A percentile compares a stretch with the other conserved stretches of the same genome.
Evolutionary conservation across 2,329 filamentous ascomycete species (phyloP).

Genomic region (Neonectria hederae): DNA sequence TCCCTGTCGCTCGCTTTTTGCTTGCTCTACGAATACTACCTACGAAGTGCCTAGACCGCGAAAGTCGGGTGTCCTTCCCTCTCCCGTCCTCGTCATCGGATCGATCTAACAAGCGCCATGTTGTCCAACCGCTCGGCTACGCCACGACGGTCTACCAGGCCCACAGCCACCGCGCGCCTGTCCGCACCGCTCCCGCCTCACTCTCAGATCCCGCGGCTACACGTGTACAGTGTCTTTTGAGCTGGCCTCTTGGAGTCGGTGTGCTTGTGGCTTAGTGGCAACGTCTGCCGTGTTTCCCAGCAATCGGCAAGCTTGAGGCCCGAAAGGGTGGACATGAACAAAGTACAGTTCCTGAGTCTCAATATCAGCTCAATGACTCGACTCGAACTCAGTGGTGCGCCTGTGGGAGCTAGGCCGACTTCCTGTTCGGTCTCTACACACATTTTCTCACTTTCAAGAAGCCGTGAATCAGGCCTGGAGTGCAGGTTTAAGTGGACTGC

Average conservation of each 20-base stretch:
- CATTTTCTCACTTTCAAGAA: conserved; percentile 15
- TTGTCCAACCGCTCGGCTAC: conserved; percentile 36
- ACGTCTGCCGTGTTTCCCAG: conserved; percentile 18
- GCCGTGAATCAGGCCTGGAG: conserved; percentile 19
- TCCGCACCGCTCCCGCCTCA: conserved; percentile 25
- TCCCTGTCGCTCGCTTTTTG: conserved; percentile 29
- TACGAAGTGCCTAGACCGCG: neutral
- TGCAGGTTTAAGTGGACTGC: conserved; percentile 33
- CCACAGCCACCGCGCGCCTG: conserved; percentile 27
- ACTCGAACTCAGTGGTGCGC: neutral
- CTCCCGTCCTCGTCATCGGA: conserved; percentile 22
- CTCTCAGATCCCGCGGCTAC: conserved; percentile 22
- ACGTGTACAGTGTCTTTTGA: conserved; percentile 12
- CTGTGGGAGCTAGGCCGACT: neutral
- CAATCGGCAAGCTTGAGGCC: conserved; percentile 16
- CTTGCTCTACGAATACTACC: conserved; percentile 10
- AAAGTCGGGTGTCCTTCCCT: neutral
- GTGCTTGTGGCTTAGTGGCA: conserved; percentile 15
- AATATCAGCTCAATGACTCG: neutral
- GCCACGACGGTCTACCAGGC: conserved; percentile 19
- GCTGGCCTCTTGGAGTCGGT: conserved; percentile 15
- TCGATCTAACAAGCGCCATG: conserved; percentile 37
- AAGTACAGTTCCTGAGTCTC: neutral
- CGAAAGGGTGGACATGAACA: conserved; percentile 6
- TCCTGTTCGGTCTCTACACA: neutral